Evolutionary conservation across 1,284 basidiomycete genomes (phyloP), one percentile per base, ranked within the genome.

Genomic region (Apiotrichum montevideense): DNA sequence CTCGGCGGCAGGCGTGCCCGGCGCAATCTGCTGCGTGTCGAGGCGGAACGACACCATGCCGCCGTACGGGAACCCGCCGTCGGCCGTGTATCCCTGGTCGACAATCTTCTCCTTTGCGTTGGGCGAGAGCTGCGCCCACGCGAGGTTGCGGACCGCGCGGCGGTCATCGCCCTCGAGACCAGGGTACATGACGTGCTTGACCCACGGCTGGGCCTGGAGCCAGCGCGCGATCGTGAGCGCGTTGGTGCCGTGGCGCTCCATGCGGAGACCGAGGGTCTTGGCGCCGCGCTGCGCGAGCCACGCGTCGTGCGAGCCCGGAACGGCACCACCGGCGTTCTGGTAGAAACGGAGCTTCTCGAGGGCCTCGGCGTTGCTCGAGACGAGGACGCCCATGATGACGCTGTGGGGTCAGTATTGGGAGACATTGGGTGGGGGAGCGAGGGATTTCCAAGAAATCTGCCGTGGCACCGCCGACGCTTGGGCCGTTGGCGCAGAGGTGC

Each of bases 261-360:
- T 91, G 42, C 93, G 83, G 2, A 96, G 78, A 57, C 86, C 83
- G 4, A 96, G 83, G 6, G 94, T 98, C 81, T 98, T 98, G 61
- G 87, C 82, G 11, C 92, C 92, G 29, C 94, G 84, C 72, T 92
- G 88, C 4, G 89, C 88, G 52, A 98, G 84, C 88, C 90, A 96
- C 67, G 81, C 87, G 77, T 98, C 95, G 73, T 89, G 87, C 2
- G 94, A 80, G 41, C 88, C 90, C 0, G 93, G 91, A 0, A 92
- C 83, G 8, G 90, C 89, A 8, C 93, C 93, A 65, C 87, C 65
- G 2, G 90, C 87, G 71, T 95, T 96, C 72, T 98, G 95, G 3
- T 97, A 80, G 83, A 95, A 98, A 3, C 88, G 84, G 34, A 95
- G 79, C 55, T 58, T 55, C 44, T 66, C 39, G 41, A 73, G 43